Percentiles rank a stretch among this genome's conserved stretches.
Evolutionary conservation across 257 asterid species (phyloP).

Genomic region (Cordia subcordata): DNA sequence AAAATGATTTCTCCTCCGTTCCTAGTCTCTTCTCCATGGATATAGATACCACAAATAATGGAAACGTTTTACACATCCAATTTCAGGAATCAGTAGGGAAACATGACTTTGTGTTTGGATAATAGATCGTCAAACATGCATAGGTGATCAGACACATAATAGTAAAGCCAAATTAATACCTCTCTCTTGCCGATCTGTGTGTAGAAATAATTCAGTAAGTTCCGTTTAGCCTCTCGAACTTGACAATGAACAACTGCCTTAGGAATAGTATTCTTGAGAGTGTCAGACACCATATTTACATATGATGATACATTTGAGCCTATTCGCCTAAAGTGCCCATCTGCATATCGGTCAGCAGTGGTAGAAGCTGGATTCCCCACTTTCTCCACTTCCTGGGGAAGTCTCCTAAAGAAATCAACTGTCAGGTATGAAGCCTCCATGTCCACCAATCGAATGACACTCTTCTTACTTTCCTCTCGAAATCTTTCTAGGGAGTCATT

Average conservation of each 20-base stretch:
- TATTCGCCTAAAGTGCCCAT: constrained; percentile 83
- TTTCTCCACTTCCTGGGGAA: constrained; percentile 80
- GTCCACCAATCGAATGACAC: constrained; percentile 70
- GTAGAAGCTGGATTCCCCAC: constrained; percentile 28
- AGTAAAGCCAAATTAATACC: constrained; percentile 34
- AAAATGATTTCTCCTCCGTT: no score
- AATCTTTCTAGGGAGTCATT: constrained; percentile 71
- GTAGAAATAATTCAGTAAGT: constrained; percentile 64
- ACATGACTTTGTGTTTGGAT: not conserved
- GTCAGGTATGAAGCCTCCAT: constrained; percentile 88
- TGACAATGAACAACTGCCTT: constrained; percentile 92
- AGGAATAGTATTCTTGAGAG: constrained; percentile 65
- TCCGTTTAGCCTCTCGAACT: constrained; percentile 84
- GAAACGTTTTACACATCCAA: no score
- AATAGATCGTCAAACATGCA: not conserved
- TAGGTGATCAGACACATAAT: not conserved
- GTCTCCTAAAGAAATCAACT: constrained; percentile 84
- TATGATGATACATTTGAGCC: constrained; percentile 85
- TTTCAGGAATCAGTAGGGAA: no score
- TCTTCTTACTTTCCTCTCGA: constrained; percentile 78
- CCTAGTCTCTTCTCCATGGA: no score
- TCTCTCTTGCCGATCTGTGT: constrained; percentile 73
- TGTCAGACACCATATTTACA: constrained; percentile 62
- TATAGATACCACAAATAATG: no score
- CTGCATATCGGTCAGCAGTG: constrained; percentile 49